Evolutionary conservation across 352 stramenopile species (phyloP), one percentile per base, ranked within the genome.

Genomic region (Globisporangium iwayamae): DNA sequence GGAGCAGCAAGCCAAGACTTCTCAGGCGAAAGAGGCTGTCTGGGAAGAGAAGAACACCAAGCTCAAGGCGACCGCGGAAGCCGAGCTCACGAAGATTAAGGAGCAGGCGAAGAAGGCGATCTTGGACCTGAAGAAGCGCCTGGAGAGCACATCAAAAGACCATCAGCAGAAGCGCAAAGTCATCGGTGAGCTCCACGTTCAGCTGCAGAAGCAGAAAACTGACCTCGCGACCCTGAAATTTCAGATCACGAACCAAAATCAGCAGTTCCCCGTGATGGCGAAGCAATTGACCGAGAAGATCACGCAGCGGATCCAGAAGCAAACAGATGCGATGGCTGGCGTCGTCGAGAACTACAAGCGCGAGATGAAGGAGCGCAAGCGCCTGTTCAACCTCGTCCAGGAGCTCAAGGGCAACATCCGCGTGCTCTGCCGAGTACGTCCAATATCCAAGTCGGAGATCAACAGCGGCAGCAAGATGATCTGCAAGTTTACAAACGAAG

Each of bases 351-450:
- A 94, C 65, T 96, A 96, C 76, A 90, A 93, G 56, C 84, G 87
- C 36, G 87, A 95, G 63, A 83, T 95, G 60, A 93, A 93, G 56
- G 85, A 94, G 69, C 84, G 87, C 45, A 95, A 95, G 62, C 88
- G 96, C 38, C 73, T 99, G 48, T 97, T 99, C 60, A 97, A 97
- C 60, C 83, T 98, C 32, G 97, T 99, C 41, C 91, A 99, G 60
- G 94, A 97, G 60, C 78, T 99, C 36, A 97, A 98, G 65, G 96
- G 96, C 41, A 99, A 99, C 68, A 99, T 99, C 60, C 95, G 98
- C 57, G 97, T 99, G 13, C 92, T 98, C 51, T 99, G 96, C 60
- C 95, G 97, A 62, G 89, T 99, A 16, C 94, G 97, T 38, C 96
- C 97, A 2, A 93, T 96, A 55, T 94, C 87, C 22, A 96, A 92